Evolutionary conservation across 2,329 filamentous ascomycete genomes (phyloP).

Genomic region (Corniculantispora saksenae): DNA sequence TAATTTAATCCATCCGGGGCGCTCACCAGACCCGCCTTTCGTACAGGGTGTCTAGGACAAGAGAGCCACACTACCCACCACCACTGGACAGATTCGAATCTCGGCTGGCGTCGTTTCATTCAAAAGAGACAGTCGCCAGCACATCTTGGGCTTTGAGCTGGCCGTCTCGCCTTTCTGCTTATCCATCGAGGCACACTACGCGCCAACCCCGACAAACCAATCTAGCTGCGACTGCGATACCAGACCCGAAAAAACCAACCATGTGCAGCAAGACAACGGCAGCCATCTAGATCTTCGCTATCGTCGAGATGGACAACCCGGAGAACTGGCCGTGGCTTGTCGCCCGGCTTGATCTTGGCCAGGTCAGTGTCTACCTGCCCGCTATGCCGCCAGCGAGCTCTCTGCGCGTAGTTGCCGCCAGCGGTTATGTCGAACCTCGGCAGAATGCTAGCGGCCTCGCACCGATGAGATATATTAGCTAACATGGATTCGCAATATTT

Average conservation of each 20-base stretch:
- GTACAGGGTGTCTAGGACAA: constrained; percentile 12
- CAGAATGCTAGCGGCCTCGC: not conserved
- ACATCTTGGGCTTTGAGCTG: not conserved
- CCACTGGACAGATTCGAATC: constrained; percentile 2
- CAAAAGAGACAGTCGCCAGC: constrained; percentile 3
- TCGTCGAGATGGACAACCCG: constrained; percentile 7
- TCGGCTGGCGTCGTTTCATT: constrained; percentile 7
- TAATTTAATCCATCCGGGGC: not conserved
- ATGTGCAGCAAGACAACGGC: not conserved
- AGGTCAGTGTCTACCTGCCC: not conserved
- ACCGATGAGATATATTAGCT: not conserved
- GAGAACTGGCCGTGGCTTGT: constrained; percentile 16
- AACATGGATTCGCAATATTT: not conserved
- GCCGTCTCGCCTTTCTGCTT: not conserved
- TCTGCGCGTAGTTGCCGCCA: not conserved
- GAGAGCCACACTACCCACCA: constrained; percentile 2
- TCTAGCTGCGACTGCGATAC: not conserved
- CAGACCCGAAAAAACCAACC: not conserved
- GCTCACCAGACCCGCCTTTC: not conserved
- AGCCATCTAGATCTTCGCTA: not conserved
- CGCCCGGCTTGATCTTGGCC: constrained; percentile 13
- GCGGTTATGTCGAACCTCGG: not conserved
- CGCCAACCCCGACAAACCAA: not conserved
- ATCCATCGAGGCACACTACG: not conserved
- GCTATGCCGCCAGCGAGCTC: not conserved